Evolutionary conservation across 805 yeast genomes (phyloP), one percentile per base, ranked within the genome.

Genomic region (Zygosaccharomyces bailii): DNA sequence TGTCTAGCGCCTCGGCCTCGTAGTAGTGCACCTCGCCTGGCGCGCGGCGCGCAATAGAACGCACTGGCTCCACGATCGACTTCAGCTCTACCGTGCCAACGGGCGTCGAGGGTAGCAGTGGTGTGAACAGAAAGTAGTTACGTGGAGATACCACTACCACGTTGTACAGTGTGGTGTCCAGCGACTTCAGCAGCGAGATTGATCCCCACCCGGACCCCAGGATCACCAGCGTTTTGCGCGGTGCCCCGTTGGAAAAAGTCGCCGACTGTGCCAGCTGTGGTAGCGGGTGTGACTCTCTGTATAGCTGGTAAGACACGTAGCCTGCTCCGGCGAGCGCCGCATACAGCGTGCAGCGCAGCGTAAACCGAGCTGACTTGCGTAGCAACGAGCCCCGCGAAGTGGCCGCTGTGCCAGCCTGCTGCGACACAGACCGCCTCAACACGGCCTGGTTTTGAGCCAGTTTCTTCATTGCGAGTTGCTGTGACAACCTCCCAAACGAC

Each of bases 161-260:
- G 63, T 91, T 87, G 71, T 88, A 90, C 65, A 83, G 73, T 38
- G 90, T 73, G 33, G 96, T 84, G 65, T 90, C 96, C 65, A 90
- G 72, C 61, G 81, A 78, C 71, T 86, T 87, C 68, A 90, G 75
- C 49, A 89, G 70, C 5, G 96, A 82, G 43, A 90, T 83, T 9
- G 95, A 79, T 49, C 96, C 97, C 98, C 98, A 90, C 43, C 97
- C 98, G 17, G 96, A 81, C 50, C 95, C 95, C 61, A 79, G 78
- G 67, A 76, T 82, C 42, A 91, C 93, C 47, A 72, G 42, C 16
- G 71, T 70, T 58, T 70, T 70, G 50, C 69, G 66, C 39, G 67
- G 69, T 31, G 67, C 58, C 34, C 74, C 74, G 51, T 72, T 72
- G 38, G 73, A 69, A 50, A 77, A 72, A 13, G 70, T 65, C 8